Evolutionary conservation across 805 yeast species (phyloP).

Genomic region (Kuraishia molischiana): DNA sequence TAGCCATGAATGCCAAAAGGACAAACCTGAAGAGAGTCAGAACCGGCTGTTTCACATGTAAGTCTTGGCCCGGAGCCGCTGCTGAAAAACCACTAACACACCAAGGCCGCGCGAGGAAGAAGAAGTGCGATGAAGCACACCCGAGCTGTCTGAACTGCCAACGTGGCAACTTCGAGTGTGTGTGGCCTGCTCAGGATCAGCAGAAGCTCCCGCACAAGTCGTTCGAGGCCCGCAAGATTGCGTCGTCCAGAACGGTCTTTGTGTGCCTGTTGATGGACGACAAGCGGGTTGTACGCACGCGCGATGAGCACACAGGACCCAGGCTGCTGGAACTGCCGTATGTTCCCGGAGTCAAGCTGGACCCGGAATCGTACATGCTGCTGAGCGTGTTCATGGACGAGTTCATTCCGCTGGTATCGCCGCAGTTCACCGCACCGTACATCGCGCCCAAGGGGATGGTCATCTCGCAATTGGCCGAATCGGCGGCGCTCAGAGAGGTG

Average conservation of each 20-base stretch:
- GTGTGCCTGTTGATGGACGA: background rate
- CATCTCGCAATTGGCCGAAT: conserved; percentile 17
- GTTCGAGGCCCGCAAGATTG: background rate
- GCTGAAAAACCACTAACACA: too few species aligned
- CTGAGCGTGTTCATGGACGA: conserved; percentile 20
- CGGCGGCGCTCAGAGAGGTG: conserved; percentile 20
- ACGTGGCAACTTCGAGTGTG: conserved; percentile 7
- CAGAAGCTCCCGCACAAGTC: background rate
- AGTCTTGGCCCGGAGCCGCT: too few species aligned
- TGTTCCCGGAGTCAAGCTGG: conserved; percentile 8
- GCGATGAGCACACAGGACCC: background rate
- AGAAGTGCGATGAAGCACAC: conserved; percentile 47
- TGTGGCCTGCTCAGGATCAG: background rate
- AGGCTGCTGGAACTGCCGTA: conserved; percentile 1
- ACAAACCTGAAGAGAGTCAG: too few species aligned
- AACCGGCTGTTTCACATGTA: conserved; percentile 4
- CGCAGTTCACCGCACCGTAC: conserved; percentile 23
- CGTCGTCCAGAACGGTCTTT: background rate
- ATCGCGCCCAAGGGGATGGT: conserved; percentile 24
- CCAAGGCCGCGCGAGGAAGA: conserved; percentile 22
- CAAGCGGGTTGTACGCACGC: background rate
- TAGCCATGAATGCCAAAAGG: too few species aligned
- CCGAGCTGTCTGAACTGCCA: conserved; percentile 41
- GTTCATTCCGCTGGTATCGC: conserved; percentile 22
- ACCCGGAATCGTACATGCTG: conserved; percentile 8